phyloP scores from a whole-genome alignment of 2,329 filamentous ascomycete genomes.

The Pseudogymnoascus sp. region DNA sequence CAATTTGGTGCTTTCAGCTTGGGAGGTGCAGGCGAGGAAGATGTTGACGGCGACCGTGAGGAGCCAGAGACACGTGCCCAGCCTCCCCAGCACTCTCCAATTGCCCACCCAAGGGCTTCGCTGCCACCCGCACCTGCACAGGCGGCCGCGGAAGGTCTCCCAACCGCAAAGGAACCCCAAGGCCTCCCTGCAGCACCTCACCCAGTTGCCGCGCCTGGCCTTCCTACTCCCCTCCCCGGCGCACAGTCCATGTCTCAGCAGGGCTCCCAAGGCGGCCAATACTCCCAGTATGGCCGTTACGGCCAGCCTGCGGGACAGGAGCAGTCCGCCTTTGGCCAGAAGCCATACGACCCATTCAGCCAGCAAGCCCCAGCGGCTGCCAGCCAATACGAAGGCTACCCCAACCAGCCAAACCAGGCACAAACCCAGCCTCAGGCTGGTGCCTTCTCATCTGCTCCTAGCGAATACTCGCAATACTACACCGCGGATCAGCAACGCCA shows the following conservation, averaged over 20 bases:
- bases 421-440: constrained; percentile 52
- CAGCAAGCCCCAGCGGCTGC: constrained; percentile 58
- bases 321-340: constrained; percentile 56
- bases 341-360: constrained; percentile 80
- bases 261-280: constrained; percentile 29
- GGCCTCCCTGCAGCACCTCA: constrained; percentile 44
- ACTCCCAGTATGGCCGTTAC: constrained; percentile 65
- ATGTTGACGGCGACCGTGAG: constrained; percentile 90
- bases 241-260: constrained; percentile 33
- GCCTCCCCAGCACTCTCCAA: constrained; percentile 85
- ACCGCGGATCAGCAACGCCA: constrained; percentile 69
- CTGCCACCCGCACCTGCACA: constrained; percentile 64
- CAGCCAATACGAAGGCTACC: constrained; percentile 55
- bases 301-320: constrained; percentile 56
- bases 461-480: constrained; percentile 81
- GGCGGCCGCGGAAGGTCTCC: constrained; percentile 46
- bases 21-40: constrained; percentile 67
- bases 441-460: constrained; percentile 65
- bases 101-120: constrained; percentile 75
- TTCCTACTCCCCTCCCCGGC: constrained; percentile 29
- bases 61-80: constrained; percentile 91
- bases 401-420: constrained; percentile 51
- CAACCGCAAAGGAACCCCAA: constrained; percentile 36
- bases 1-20: constrained; percentile 95
- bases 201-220: constrained; percentile 31